These are phyloP conservation scores for Starmerella ratchasimensis DNA, from an alignment of 805 yeast genomes.

Conservation along the genomic window DNA sequence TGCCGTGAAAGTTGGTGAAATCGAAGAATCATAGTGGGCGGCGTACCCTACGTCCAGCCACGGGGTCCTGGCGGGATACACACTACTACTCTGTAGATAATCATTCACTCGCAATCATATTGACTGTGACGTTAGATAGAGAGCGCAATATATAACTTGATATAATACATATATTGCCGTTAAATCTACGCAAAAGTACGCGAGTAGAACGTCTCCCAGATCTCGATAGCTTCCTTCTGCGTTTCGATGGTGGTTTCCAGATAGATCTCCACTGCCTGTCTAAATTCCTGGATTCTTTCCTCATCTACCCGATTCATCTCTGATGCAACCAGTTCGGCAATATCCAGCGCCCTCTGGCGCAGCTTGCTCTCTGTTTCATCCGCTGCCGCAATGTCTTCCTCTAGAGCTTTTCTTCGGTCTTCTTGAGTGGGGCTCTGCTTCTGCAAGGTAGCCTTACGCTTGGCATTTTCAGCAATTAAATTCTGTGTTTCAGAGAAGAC, in stretches of 20 bases:
- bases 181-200: constrained; percentile 10
- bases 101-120: no score
- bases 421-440: constrained; percentile 40
- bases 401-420: constrained; percentile 47
- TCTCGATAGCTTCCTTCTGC: constrained; percentile 61
- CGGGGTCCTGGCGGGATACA: no score
- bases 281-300: constrained; percentile 68
- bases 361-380: constrained; percentile 41
- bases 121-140: no score
- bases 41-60: no score
- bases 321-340: constrained; percentile 49
- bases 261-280: constrained; percentile 78
- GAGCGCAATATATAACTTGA: no score
- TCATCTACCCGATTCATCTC: constrained; percentile 59
- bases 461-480: constrained; percentile 36
- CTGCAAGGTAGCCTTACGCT: constrained; percentile 36
- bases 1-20: not conserved
- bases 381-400: constrained; percentile 44
- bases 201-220: constrained; percentile 45
- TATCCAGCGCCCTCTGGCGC: constrained; percentile 46
- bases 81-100: no score
- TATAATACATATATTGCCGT: not conserved
- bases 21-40: not conserved
- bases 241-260: constrained; percentile 83
- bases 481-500: constrained; percentile 33